Conservation (phyloP, 2,329 filamentous ascomycete genomes). For the Phyllosticta paracitricarpa region DNA sequence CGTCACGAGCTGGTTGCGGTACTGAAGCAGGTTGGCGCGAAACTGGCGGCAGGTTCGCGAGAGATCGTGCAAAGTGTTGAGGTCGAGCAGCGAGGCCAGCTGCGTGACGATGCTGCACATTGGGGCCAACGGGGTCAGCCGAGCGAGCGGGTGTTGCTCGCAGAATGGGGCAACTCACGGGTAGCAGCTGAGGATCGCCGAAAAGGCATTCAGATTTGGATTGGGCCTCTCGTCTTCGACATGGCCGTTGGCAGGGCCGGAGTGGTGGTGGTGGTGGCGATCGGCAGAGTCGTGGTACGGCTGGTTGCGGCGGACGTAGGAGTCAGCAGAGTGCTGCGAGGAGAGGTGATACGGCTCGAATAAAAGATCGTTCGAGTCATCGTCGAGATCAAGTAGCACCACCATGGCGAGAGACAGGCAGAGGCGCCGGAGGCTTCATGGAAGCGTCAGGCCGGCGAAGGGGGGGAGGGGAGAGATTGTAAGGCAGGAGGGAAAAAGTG, state of each 20-base stretch:
- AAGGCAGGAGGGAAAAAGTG: background rate
- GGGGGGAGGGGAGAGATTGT: background rate
- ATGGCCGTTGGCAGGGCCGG: conserved; percentile 2
- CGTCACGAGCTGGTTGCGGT: conserved; percentile 60
- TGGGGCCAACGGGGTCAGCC: background rate
- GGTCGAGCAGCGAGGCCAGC: conserved; percentile 68
- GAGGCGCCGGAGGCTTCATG: conserved; percentile 5
- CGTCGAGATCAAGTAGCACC: conserved; percentile 35
- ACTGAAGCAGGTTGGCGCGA: conserved; percentile 67
- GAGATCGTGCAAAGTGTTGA: conserved; percentile 77
- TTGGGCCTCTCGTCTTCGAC: conserved; percentile 27
- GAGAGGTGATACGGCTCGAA: conserved; percentile 13
- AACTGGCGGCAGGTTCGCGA: conserved; percentile 74
- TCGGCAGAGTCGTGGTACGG: conserved; percentile 4
- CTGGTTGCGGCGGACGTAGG: conserved; percentile 6
- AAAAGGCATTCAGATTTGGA: conserved; percentile 50
- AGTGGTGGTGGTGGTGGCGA: conserved; percentile 1
- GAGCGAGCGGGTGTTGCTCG: conserved; percentile 7
- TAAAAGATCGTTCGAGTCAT: conserved; percentile 22
- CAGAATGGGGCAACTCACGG: conserved; percentile 44
- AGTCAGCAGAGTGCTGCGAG: conserved; percentile 19
- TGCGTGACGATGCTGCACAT: conserved; percentile 59
- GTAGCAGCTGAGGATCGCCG: conserved; percentile 56
- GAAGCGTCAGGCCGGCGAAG: background rate
- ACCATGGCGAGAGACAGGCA: conserved; percentile 26